Percentiles rank a stretch among this genome's conserved stretches.
Evolutionary conservation across 2,329 filamentous ascomycete genomes (phyloP).

Genomic region (Aspergillus sp.): DNA sequence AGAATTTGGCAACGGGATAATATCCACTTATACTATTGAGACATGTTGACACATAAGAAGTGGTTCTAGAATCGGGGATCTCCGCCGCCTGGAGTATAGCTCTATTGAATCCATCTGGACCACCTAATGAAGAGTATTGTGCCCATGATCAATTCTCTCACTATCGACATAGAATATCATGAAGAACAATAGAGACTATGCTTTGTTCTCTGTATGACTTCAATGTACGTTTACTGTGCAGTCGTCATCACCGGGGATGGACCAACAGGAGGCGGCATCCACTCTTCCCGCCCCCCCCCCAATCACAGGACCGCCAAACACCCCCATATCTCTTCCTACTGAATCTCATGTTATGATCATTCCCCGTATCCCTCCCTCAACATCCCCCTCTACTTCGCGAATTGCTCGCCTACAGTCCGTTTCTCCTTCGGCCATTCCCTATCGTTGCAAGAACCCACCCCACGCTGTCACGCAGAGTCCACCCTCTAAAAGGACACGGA

Average conservation of each 20-base stretch:
- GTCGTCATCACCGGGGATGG: conserved; percentile 1
- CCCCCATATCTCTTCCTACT: not conserved
- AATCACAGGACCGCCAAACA: not conserved
- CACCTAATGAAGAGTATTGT: not conserved
- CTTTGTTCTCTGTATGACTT: too few relatives aligned
- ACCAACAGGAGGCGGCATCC: not conserved
- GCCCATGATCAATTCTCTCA: not conserved
- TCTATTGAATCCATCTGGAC: too few relatives aligned
- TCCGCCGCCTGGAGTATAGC: not conserved
- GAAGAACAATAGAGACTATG: too few relatives aligned
- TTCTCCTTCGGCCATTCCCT: too few relatives aligned
- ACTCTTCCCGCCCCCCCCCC: not conserved
- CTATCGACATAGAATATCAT: too few relatives aligned
- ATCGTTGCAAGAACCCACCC: not conserved
- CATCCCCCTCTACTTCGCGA: not conserved
- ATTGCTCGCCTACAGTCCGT: not conserved
- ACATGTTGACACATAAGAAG: too few relatives aligned
- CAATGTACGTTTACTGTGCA: not conserved
- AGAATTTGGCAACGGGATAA: too few relatives aligned
- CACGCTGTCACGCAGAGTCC: not conserved
- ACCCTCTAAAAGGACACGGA: conserved; percentile 18
- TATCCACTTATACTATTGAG: too few relatives aligned
- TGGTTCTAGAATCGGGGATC: not conserved
- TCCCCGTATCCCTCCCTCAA: not conserved
- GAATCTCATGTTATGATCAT: not conserved